Evolutionary conservation across 129 eudicot genomes (phyloP).

Genomic region (sunflower (Helianthus annuus)): DNA sequence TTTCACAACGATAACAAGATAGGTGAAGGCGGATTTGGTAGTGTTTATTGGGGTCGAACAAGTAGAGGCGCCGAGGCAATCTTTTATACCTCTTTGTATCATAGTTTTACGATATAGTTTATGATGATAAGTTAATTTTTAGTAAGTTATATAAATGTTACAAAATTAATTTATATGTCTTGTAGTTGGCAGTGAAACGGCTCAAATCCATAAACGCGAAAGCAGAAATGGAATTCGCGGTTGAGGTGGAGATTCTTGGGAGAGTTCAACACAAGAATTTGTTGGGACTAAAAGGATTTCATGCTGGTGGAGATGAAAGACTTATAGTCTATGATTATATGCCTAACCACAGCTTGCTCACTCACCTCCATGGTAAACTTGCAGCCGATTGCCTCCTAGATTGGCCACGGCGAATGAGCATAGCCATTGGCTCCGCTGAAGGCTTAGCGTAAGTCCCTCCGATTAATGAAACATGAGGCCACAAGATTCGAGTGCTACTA

Average conservation of each 20-base stretch:
- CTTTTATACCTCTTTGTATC: neutral
- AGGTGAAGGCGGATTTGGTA: conserved; percentile 93
- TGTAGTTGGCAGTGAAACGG: conserved; percentile 79
- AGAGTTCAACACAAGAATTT: conserved; percentile 77
- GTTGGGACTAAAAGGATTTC: conserved; percentile 66
- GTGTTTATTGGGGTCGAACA: conserved; percentile 88
- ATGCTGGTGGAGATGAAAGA: conserved; percentile 84
- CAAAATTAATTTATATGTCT: neutral
- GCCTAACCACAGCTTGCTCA: conserved; percentile 83
- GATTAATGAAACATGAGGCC: neutral
- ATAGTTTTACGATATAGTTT: neutral
- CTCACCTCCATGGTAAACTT: conserved; percentile 81
- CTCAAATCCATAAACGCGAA: conserved; percentile 73
- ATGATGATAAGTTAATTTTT: neutral
- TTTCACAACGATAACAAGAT: conserved; percentile 75
- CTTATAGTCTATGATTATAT: conserved; percentile 85
- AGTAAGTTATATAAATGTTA: neutral
- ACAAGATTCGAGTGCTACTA: neutral
- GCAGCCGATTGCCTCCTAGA: conserved; percentile 64
- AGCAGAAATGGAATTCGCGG: conserved; percentile 87
- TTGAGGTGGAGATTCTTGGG: conserved; percentile 79
- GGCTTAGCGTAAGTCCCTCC: conserved; percentile 65
- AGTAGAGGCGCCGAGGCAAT: conserved; percentile 77
- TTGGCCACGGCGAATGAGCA: conserved; percentile 67
- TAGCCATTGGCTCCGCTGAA: conserved; percentile 75